These are phyloP conservation scores for Tulasnella sp. DNA, from an alignment of 768 basidiomycete species.

Conservation along the genomic window DNA sequence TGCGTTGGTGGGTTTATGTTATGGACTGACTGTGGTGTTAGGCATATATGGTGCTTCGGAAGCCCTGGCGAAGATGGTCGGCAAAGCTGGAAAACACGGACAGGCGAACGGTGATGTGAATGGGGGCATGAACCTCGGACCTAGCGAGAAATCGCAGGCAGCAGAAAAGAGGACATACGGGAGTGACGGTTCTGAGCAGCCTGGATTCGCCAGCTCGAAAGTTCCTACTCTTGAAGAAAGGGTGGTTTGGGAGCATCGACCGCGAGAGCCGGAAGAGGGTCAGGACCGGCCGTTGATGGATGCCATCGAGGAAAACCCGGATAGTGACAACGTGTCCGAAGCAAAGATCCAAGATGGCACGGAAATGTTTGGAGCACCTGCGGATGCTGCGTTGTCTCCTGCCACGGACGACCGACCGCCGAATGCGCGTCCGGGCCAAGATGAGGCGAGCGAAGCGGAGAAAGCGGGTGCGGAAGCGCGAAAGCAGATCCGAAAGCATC, in stretches of 20 bases:
- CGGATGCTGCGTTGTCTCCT: conserved; percentile 36
- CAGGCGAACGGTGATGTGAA: conserved; percentile 33
- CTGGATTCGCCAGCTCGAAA: conserved; percentile 48
- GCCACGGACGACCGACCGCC: conserved; percentile 38
- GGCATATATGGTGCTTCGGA: conserved; percentile 34
- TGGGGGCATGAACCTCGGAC: conserved; percentile 30
- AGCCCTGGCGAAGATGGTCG: conserved; percentile 27
- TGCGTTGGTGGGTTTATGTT: background rate
- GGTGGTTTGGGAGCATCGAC: conserved; percentile 39
- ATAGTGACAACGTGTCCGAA: conserved; percentile 23
- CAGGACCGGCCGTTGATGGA: conserved; percentile 25
- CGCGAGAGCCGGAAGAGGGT: conserved; percentile 27
- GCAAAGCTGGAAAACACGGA: conserved; percentile 33
- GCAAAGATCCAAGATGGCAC: conserved; percentile 31
- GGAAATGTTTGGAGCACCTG: conserved; percentile 43
- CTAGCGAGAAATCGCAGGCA: conserved; percentile 33
- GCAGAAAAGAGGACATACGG: conserved; percentile 43
- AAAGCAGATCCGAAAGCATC: conserved; percentile 41
- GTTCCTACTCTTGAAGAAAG: conserved; percentile 65
- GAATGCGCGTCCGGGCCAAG: conserved; percentile 33
- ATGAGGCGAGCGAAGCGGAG: conserved; percentile 39
- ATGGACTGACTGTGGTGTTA: conserved; percentile 20
- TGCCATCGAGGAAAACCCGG: conserved; percentile 23
- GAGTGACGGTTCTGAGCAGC: conserved; percentile 37
- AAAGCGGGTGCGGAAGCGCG: conserved; percentile 38